These are phyloP conservation scores for Hansenula lynferdii DNA, from an alignment of 1,139 yeast species.

Conservation along the genomic window DNA sequence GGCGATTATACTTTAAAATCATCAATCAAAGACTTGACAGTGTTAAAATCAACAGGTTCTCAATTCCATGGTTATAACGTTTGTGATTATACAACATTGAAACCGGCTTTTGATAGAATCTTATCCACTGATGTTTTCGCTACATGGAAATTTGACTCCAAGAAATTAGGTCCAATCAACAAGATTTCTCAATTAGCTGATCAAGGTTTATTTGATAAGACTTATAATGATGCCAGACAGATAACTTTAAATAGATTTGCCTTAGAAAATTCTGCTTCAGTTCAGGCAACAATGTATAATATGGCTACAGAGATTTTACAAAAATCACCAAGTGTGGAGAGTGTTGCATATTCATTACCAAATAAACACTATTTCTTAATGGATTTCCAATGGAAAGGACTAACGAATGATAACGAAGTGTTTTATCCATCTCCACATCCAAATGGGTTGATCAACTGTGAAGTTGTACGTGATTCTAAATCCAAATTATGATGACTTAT, in stretches of 20 bases:
- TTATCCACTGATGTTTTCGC: slow-evolving; percentile 85
- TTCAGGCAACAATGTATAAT: slow-evolving; percentile 94
- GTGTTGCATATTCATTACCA: slow-evolving; percentile 73
- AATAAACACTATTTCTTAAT: slow-evolving; percentile 85
- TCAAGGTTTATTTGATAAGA: slow-evolving; percentile 57
- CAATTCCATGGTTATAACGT: slow-evolving; percentile 84
- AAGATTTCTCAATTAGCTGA: slow-evolving; percentile 49
- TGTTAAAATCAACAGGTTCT: slow-evolving; percentile 90
- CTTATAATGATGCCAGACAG: slow-evolving; percentile 56
- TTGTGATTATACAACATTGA: slow-evolving; percentile 84
- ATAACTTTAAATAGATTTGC: slow-evolving; percentile 78
- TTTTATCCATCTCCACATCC: slow-evolving; percentile 92
- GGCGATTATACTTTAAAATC: slow-evolving; percentile 55
- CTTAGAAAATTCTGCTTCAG: slow-evolving; percentile 80
- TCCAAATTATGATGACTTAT: slow-evolving; percentile 34
- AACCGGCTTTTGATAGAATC: slow-evolving; percentile 79
- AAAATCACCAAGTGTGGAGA: slow-evolving; percentile 48
- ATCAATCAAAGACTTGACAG: slow-evolving; percentile 77
- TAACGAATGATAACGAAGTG: slow-evolving; percentile 72
- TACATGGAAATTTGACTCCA: slow-evolving; percentile 60
- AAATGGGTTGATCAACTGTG: slow-evolving; percentile 82
- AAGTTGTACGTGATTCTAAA: slow-evolving; percentile 64
- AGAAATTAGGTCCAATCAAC: slow-evolving; percentile 44
- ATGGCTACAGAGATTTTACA: slow-evolving; percentile 73
- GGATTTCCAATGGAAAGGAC: slow-evolving; percentile 81